Base-by-base conservation (phyloP, 805 yeast genomes). In the Candida ascalaphidarum region DNA sequence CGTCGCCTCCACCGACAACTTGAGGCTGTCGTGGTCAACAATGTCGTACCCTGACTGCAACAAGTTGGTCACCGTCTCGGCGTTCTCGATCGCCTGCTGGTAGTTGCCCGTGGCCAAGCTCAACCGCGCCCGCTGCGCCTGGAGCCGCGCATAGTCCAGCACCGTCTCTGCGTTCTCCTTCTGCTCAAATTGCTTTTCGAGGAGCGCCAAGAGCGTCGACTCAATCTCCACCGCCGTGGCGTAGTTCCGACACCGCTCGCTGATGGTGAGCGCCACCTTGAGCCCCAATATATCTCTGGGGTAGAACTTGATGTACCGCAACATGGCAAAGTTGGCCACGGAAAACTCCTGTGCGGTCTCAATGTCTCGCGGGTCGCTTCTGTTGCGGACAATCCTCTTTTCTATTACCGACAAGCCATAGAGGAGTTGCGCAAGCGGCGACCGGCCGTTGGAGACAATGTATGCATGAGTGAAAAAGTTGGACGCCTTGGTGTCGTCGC, bases 381-480 rank as follows among this genome's bases (percentile, higher is more conserved):
- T 50, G 4, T 52, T 42, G 3, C 65, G 61, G 18, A 67, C 58
- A 5, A 52, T 36, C 27, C 71, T 50, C 36, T 66, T 63, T 42
- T 60, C 47, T 24, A 77, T 51, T 30, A 80, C 60, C 26, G 71
- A 68, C 26, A 69, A 52, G 0, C 89, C 94, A 51, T 80, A 83
- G 16, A 85, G 60, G 25, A 84, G 47, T 49, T 81, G 84, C 0
- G 92, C 77, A 22, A 75, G 52, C 14, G 80, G 74, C 23, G 78
- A 72, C 23, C 68, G 61, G 2, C 95, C 95, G 44, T 78, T 78
- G 2, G 96, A 75, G 27, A 89, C 56, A 9, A 76, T 68, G 40
- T 70, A 81, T 0, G 95, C 82, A 52, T 92, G 96, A 1, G 82
- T 78, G 43, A 77, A 77, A 27, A 82, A 50, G 10, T 67, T 61